Percentiles rank a stretch among this genome's conserved stretches.
Conservation (phyloP, 2,329 filamentous ascomycete genomes). For the Thelonectria blattea region DNA sequence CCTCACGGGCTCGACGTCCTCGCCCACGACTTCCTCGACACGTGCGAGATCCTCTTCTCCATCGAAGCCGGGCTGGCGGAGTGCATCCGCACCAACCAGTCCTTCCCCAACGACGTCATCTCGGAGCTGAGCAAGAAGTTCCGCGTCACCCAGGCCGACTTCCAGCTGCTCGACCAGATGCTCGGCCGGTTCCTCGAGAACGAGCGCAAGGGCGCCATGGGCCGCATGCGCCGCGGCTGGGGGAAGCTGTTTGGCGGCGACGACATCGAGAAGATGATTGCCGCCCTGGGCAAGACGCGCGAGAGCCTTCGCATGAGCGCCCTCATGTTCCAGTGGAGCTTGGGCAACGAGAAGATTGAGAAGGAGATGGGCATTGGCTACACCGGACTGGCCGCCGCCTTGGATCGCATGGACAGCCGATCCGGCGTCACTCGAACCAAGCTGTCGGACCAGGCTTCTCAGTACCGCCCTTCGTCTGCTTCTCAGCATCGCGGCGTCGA, state of each 20-base stretch:
- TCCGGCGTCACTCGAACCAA: slow-evolving; percentile 30
- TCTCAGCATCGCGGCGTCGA: slow-evolving; percentile 35
- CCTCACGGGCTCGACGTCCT: slow-evolving; percentile 63
- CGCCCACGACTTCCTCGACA: slow-evolving; percentile 70
- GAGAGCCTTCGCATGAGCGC: slow-evolving; percentile 69
- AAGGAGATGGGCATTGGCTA: slow-evolving; percentile 70
- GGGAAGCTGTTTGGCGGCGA: slow-evolving; percentile 68
- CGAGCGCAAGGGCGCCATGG: slow-evolving; percentile 65
- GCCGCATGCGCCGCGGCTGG: slow-evolving; percentile 65
- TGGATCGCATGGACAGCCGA: slow-evolving; percentile 52
- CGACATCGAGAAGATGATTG: slow-evolving; percentile 65
- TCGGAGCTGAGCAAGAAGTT: slow-evolving; percentile 70
- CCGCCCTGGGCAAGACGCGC: slow-evolving; percentile 61
- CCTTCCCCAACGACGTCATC: slow-evolving; percentile 65
- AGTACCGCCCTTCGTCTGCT: slow-evolving; percentile 34
- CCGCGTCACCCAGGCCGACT: slow-evolving; percentile 64
- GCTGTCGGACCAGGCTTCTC: slow-evolving; percentile 26
- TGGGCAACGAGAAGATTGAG: slow-evolving; percentile 64
- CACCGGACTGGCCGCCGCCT: slow-evolving; percentile 68
- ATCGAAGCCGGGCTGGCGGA: slow-evolving; percentile 70
- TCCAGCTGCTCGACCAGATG: slow-evolving; percentile 68
- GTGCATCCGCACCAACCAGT: slow-evolving; percentile 54
- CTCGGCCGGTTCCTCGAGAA: slow-evolving; percentile 66
- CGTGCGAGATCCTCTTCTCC: slow-evolving; percentile 70
- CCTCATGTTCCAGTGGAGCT: slow-evolving; percentile 69